These are phyloP conservation scores for Protomyces inouyei DNA, from an alignment of 1,139 yeast genomes.

Conservation along the genomic window DNA sequence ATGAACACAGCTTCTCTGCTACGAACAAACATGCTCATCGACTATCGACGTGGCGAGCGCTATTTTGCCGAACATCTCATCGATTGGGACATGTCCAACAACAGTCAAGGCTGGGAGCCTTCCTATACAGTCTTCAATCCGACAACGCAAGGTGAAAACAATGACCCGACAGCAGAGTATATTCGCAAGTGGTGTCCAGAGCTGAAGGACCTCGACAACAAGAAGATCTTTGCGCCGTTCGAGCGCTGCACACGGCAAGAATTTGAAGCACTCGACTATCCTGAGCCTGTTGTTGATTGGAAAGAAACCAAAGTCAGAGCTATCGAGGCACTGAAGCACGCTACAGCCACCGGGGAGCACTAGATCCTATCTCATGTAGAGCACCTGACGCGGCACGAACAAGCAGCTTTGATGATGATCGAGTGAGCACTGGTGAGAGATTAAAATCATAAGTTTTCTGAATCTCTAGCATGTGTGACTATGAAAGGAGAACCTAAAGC, in stretches of 20 bases:
- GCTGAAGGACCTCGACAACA: constrained; percentile 39
- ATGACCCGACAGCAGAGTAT: constrained; percentile 48
- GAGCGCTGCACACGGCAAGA: constrained; percentile 33
- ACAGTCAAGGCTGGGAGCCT: constrained; percentile 60
- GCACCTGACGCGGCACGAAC: no score
- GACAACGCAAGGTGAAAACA: constrained; percentile 48
- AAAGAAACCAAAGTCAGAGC: constrained; percentile 19
- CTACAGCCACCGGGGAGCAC: constrained; percentile 9
- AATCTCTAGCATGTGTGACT: background rate
- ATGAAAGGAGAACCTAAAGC: background rate
- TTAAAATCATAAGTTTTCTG: background rate
- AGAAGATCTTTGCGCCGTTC: constrained; percentile 45
- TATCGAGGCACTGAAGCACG: constrained; percentile 21
- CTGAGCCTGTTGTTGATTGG: constrained; percentile 44
- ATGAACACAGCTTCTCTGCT: constrained; percentile 54
- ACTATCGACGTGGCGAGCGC: constrained; percentile 54
- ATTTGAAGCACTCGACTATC: constrained; percentile 42
- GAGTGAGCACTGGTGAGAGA: background rate
- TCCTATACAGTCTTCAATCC: constrained; percentile 54
- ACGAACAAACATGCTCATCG: constrained; percentile 50
- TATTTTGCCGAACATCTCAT: constrained; percentile 49
- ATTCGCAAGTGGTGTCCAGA: constrained; percentile 53
- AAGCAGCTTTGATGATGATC: no score
- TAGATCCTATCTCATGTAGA: background rate
- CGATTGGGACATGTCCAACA: constrained; percentile 54